A percentile compares a stretch with the other conserved stretches of the same genome.
Conservation (phyloP, 2,329 filamentous ascomycete species). For the Xylariales sp. region DNA sequence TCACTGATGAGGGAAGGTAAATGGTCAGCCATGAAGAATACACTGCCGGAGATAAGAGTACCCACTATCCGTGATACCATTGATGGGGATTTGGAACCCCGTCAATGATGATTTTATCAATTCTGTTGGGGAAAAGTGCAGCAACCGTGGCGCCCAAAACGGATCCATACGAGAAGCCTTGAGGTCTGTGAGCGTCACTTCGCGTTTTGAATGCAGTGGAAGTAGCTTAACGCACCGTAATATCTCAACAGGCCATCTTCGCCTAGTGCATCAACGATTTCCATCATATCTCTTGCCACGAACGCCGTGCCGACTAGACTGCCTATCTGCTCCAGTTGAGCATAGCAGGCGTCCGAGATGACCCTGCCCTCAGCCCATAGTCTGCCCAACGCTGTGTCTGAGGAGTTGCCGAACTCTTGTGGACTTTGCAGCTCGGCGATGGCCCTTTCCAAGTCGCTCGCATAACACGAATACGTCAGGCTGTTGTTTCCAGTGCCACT, state of each 20-base stretch:
- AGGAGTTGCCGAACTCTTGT: slow-evolving; percentile 1
- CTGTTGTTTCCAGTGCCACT: background rate
- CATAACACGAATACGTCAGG: background rate
- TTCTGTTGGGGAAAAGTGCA: slow-evolving; percentile 37
- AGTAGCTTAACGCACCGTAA: slow-evolving; percentile 28
- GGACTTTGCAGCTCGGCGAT: background rate
- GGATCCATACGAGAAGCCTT: slow-evolving; percentile 37
- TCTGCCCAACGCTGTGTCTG: slow-evolving; percentile 12
- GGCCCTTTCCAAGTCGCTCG: slow-evolving; percentile 11
- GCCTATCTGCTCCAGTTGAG: slow-evolving; percentile 12
- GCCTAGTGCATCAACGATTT: slow-evolving; percentile 31
- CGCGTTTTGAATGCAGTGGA: too few relatives aligned
- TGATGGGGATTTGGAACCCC: slow-evolving; percentile 28
- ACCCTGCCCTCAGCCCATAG: slow-evolving; percentile 14
- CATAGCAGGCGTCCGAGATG: slow-evolving; percentile 16
- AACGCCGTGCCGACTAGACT: slow-evolving; percentile 27
- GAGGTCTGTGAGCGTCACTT: background rate
- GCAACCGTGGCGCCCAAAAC: slow-evolving; percentile 33
- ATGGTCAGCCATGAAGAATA: too few relatives aligned
- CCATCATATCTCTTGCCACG: slow-evolving; percentile 33
- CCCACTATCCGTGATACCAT: slow-evolving; percentile 29
- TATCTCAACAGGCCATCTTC: slow-evolving; percentile 33
- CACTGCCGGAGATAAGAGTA: too few relatives aligned
- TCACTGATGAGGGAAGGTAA: too few relatives aligned
- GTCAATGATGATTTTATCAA: slow-evolving; percentile 35